Conservation (phyloP, 176 grass and related monocot species). For the Oryza glumipatula region DNA sequence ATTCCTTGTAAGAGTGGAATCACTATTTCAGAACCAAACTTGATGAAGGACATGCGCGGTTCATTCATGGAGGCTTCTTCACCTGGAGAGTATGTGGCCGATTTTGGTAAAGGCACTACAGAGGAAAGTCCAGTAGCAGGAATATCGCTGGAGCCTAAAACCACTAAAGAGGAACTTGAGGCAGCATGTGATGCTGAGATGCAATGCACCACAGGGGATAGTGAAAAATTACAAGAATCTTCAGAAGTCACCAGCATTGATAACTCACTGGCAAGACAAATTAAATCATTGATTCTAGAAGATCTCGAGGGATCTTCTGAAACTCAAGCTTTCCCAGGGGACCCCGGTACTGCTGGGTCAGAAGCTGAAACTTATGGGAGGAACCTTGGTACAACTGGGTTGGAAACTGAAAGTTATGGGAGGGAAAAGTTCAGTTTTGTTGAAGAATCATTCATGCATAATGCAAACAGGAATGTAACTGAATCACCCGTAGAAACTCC, state of each 20-base stretch:
- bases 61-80: slow-evolving; percentile 18
- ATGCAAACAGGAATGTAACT: slow-evolving; percentile 26
- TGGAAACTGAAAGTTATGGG: slow-evolving; percentile 32
- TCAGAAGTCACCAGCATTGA: slow-evolving; percentile 35
- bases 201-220: slow-evolving; percentile 21
- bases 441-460: slow-evolving; percentile 33
- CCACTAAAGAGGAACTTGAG: slow-evolving; percentile 38
- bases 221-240: slow-evolving; percentile 41
- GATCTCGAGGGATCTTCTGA: slow-evolving; percentile 43
- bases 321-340: slow-evolving; percentile 27
- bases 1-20: neutral
- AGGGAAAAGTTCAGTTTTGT: slow-evolving; percentile 55
- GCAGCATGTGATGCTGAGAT: slow-evolving; percentile 22
- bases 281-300: slow-evolving; percentile 53
- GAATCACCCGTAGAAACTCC: neutral
- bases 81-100: slow-evolving; percentile 29
- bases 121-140: slow-evolving; percentile 32
- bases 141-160: slow-evolving; percentile 38
- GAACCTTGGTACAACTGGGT: slow-evolving; percentile 31
- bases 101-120: slow-evolving; percentile 27
- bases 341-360: slow-evolving; percentile 15
- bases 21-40: slow-evolving; percentile 22
- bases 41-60: slow-evolving; percentile 36
- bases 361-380: slow-evolving; percentile 43
- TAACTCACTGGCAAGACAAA: slow-evolving; percentile 30